phyloP scores from a whole-genome alignment of 805 yeast species.

The Kurtzmaniella fragi region DNA sequence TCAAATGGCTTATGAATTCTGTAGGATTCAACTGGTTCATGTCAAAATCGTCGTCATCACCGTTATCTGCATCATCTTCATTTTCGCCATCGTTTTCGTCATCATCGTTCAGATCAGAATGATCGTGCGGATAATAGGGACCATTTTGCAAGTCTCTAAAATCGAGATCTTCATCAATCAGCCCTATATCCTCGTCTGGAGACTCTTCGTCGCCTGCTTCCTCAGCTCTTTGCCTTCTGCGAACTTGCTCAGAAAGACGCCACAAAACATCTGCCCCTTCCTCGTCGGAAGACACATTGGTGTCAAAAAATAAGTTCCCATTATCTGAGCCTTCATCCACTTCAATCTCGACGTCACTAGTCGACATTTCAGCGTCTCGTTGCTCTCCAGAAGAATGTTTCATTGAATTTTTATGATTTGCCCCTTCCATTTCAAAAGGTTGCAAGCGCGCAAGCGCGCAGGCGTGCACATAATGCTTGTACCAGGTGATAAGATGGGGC shows the following conservation, averaged over 20 bases:
- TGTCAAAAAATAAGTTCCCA: constrained; percentile 3
- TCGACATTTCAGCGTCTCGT: constrained; percentile 2
- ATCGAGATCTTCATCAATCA: constrained; percentile 16
- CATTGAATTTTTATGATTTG: too few relatives aligned
- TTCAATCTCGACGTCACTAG: constrained; percentile 2
- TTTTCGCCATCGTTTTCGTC: constrained; percentile 14
- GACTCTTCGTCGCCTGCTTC: constrained; percentile 20
- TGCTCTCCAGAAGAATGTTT: too few relatives aligned
- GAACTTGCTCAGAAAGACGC: constrained; percentile 35
- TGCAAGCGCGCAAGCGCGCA: too few relatives aligned
- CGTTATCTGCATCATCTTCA: constrained; percentile 11
- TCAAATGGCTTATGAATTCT: constrained; percentile 16
- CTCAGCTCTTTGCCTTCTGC: constrained; percentile 11
- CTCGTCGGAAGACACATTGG: constrained; percentile 4
- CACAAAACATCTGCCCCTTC: constrained; percentile 24
- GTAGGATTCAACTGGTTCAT: constrained; percentile 12
- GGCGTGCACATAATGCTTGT: too few relatives aligned
- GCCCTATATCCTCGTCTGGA: constrained; percentile 12
- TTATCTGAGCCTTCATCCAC: constrained; percentile 8
- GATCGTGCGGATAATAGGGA: constrained; percentile 15
- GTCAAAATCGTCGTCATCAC: constrained; percentile 7
- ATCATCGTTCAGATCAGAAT: constrained; percentile 15
- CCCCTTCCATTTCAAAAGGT: too few relatives aligned
- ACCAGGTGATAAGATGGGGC: too few relatives aligned
- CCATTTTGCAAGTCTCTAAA: constrained; percentile 12